Conservation (phyloP, 1,284 basidiomycete species). For the Neotropicomus parvogracilis region DNA sequence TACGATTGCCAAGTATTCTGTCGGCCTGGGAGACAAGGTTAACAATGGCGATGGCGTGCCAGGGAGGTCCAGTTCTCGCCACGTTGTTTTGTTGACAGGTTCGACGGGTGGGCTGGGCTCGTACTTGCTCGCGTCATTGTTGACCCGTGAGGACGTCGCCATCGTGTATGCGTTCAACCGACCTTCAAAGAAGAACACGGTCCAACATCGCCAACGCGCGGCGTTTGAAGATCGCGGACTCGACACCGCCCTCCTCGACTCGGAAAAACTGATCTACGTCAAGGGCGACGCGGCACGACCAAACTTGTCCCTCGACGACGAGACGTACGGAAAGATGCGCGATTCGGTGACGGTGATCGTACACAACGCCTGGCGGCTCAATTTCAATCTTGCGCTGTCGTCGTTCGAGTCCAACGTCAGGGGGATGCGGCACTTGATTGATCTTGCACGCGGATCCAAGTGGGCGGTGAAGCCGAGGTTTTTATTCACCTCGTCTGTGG, state of each 20-base stretch:
- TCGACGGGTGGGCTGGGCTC: constrained; percentile 33
- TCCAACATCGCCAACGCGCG: constrained; percentile 25
- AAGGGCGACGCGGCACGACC: constrained; percentile 26
- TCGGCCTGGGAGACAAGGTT: not conserved
- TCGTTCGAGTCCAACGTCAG: constrained; percentile 35
- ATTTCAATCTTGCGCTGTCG: constrained; percentile 36
- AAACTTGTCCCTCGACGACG: constrained; percentile 27
- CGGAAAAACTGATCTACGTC: constrained; percentile 30
- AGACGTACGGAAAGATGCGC: constrained; percentile 23
- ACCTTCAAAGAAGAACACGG: constrained; percentile 12
- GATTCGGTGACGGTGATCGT: constrained; percentile 27
- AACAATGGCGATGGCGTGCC: not conserved
- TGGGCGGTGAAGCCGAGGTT: constrained; percentile 20
- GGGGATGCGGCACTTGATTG: constrained; percentile 30
- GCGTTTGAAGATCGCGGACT: constrained; percentile 33
- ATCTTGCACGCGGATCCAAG: constrained; percentile 32
- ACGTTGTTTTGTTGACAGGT: constrained; percentile 31
- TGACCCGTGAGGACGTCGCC: constrained; percentile 17
- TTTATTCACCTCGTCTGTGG: constrained; percentile 34
- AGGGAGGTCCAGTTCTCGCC: not conserved
- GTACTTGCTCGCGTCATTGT: constrained; percentile 25
- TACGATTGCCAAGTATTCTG: not conserved
- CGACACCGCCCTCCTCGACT: constrained; percentile 27
- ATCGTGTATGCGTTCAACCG: constrained; percentile 35
- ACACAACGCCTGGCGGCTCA: constrained; percentile 35